phyloP scores from a whole-genome alignment of 2,329 filamentous ascomycete genomes.

The Ophiosphaerella narmari region DNA sequence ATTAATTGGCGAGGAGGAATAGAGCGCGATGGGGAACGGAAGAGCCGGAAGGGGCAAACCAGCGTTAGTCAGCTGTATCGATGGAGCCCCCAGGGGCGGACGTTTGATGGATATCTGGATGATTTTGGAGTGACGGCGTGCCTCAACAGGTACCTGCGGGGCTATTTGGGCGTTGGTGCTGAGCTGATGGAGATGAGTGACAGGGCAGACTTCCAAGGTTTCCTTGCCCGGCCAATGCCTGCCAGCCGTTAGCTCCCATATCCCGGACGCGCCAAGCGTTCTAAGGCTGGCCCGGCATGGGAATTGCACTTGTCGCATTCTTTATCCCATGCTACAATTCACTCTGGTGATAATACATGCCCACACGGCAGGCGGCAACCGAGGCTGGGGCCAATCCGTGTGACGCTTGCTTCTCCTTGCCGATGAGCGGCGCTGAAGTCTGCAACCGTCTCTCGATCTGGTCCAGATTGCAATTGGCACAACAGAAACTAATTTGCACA shows the following conservation, averaged over 20 bases:
- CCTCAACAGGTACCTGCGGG: conserved; percentile 5
- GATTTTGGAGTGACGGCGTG: conserved; percentile 1
- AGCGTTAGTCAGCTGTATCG: background rate
- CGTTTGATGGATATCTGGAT: background rate
- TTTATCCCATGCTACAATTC: no score
- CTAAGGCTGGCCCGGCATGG: background rate
- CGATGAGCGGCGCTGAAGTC: no score
- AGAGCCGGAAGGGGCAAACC: conserved; percentile 12
- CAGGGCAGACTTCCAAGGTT: conserved; percentile 24
- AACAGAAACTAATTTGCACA: no score
- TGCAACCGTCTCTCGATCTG: no score
- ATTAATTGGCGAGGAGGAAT: conserved; percentile 5
- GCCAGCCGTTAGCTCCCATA: background rate
- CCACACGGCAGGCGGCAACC: no score
- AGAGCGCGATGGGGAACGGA: conserved; percentile 19
- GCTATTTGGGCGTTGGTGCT: conserved; percentile 4
- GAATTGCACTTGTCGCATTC: background rate
- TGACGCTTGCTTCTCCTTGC: no score
- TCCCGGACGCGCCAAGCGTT: conserved; percentile 1
- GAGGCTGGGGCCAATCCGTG: no score
- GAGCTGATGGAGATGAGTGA: conserved; percentile 14
- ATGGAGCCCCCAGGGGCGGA: background rate
- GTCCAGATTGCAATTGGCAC: no score
- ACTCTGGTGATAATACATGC: no score
- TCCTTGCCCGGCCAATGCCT: conserved; percentile 14